Evolutionary conservation across 345 rosid species (phyloP), one percentile per base, ranked within the genome.

Genomic region (Eucalyptus caleyi): DNA sequence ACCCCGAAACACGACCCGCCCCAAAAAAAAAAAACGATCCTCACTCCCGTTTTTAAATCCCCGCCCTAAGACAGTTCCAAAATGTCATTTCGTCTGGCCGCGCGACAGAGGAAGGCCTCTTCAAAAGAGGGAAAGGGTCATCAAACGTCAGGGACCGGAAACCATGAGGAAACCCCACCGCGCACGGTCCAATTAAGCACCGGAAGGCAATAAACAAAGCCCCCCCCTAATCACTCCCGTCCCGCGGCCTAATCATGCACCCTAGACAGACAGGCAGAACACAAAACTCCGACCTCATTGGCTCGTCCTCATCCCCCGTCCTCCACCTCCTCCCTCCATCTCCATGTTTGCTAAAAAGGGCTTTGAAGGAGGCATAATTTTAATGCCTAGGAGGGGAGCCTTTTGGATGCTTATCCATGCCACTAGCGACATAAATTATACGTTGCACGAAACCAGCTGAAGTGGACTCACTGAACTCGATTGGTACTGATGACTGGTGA

Each of bases 201-300:
- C 11, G 30, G 62, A 9, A 2, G 12, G 47, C 83, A 77, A 37
- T 77, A 77, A 77, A 77, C 83, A 77, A 77, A 77, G 24, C 9
- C 30, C 83, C 62, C 62, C 62, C 62, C 62, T 19, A 77, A 40
- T 77, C 47, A 3, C 47, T 77, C 83, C 83, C 30, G 2, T 77
- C 47, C 24, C 24, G 83, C 45, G 47, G 92, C 87, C 87, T 90
- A 89, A 91, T 91, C 89, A 91, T 88, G 90, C 91, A 87, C 51
- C 91, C 5, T 59, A 88, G 94, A 89, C 94, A 94, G 94, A 90
- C 94, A 90, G 90, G 88, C 92, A 91, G 81, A 89, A 89, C 98
- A 95, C 97, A 86, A 90, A 94, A 87, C 87, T 87, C 81, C 90
- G 59, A 86, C 49, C 86, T 90, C 88, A 95, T 95, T 95, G 98